Evolutionary conservation across 345 rosid species (phyloP), one percentile per base, ranked within the genome.

Genomic region (Rhizophora apiculata): DNA sequence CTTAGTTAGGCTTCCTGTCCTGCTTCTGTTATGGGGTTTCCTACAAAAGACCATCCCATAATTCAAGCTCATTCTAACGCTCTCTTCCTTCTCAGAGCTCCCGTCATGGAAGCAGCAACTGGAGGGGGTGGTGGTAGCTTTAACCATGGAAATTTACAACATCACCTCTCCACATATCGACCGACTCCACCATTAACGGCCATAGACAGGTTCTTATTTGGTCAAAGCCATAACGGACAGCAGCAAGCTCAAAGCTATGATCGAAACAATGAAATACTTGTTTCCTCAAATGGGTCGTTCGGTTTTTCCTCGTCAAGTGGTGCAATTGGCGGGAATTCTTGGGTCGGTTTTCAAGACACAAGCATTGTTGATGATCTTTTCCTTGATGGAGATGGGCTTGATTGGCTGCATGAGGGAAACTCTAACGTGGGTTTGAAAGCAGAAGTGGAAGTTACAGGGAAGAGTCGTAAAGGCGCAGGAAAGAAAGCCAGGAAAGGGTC

Each of bases 171-270:
- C 5, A 8, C n/a, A 10, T 74, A 70, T 53, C 80, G 77, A 31
- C 77, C 89, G 39, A 68, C 74, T 57, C 85, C 88, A 7, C 97
- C 93, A 30, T 71, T 91, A 70, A 87, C 97, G 16, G 95, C 98
- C 64, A 84, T 85, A 18, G 97, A 91, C 21, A 86, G 92, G 74
- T 94, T 91, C 71, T 70, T 91, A 63, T 80, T 80, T 78, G 84
- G 92, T 29, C 82, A 85, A 74, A 82, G 72, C 75, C 60, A 64
- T 36, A 49, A 27, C 21, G 13, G 79, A 34, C 61, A 68, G 68
- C 74, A 77, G 30, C 80, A 75, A 20, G 56, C 52, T 16, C 79
- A 76, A 60, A 75, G 16, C 61, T 55, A 59, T 60, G 66, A 55
- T 11, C 81, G 52, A 55, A 69, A 55, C 66, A 74, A 72, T 48